These are phyloP conservation scores for Narthecium ossifragum DNA, from an alignment of 106 monocot species.

Conservation along the genomic window DNA sequence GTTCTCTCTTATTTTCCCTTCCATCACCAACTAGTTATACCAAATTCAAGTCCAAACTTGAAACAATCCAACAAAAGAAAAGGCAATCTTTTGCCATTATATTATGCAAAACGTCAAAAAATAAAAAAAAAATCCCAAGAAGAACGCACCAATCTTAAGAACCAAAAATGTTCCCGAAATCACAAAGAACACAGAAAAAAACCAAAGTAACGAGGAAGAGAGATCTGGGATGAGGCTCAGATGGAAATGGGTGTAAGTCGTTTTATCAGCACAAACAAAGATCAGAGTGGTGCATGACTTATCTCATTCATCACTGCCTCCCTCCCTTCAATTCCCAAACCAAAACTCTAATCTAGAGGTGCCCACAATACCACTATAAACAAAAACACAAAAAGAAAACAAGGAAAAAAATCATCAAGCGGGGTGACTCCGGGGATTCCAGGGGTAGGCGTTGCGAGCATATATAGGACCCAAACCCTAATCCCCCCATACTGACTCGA, in stretches of 20 bases:
- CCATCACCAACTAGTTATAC: too few species aligned
- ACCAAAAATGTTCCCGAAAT: not conserved
- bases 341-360: not conserved
- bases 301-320: constrained; percentile 7
- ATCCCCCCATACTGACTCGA: not conserved
- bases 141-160: not conserved
- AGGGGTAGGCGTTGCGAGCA: not conserved
- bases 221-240: not conserved
- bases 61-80: constrained; percentile 4
- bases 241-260: constrained; percentile 1
- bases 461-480: constrained; percentile 5
- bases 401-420: too few species aligned
- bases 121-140: not conserved
- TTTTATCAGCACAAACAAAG: not conserved
- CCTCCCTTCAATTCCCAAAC: not conserved
- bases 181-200: not conserved
- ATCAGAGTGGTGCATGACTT: constrained; percentile 18
- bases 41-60: not conserved
- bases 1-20: constrained; percentile 1
- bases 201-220: not conserved
- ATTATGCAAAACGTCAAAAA: not conserved
- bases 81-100: not conserved
- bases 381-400: not conserved
- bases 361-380: not conserved
- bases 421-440: not conserved